Percentiles rank a stretch among this genome's conserved stretches.
These are phyloP conservation scores for Marasmius sp. DNA, from an alignment of 1,284 basidiomycete genomes.

Conservation along the genomic window DNA sequence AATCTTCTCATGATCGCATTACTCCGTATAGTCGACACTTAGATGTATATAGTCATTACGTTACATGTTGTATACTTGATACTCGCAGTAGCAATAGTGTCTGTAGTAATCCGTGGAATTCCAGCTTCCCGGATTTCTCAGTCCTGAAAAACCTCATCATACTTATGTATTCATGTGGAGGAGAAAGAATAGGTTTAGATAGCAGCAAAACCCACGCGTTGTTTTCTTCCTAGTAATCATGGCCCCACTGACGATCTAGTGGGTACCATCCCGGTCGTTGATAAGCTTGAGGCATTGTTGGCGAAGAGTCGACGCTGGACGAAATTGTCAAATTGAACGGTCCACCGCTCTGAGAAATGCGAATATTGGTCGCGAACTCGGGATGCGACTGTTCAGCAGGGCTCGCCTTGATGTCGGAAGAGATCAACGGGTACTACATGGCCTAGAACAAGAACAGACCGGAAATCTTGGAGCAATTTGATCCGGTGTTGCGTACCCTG, in stretches of 20 bases:
- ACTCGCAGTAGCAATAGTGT: neutral
- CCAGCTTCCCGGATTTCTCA: neutral
- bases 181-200: neutral
- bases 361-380: conserved; percentile 46
- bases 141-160: neutral
- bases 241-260: conserved; percentile 52
- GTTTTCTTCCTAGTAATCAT: conserved; percentile 50
- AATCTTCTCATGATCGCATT: neutral
- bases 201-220: conserved; percentile 50
- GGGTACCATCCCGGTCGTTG: conserved; percentile 51
- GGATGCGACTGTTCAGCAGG: conserved; percentile 40
- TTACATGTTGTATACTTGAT: conserved; percentile 1
- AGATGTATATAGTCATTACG: conserved; percentile 4
- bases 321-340: conserved; percentile 57
- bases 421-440: conserved; percentile 57
- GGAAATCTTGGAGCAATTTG: too few species aligned
- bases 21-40: conserved; percentile 1
- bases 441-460: conserved; percentile 31
- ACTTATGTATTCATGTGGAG: too few species aligned
- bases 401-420: conserved; percentile 52
- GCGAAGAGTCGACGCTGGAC: conserved; percentile 52
- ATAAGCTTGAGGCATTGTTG: conserved; percentile 53
- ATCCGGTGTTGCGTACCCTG: too few species aligned
- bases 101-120: neutral
- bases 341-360: conserved; percentile 42